Conservation (phyloP, 768 basidiomycete genomes). For the Rhodosporidiobolus odoratus region DNA sequence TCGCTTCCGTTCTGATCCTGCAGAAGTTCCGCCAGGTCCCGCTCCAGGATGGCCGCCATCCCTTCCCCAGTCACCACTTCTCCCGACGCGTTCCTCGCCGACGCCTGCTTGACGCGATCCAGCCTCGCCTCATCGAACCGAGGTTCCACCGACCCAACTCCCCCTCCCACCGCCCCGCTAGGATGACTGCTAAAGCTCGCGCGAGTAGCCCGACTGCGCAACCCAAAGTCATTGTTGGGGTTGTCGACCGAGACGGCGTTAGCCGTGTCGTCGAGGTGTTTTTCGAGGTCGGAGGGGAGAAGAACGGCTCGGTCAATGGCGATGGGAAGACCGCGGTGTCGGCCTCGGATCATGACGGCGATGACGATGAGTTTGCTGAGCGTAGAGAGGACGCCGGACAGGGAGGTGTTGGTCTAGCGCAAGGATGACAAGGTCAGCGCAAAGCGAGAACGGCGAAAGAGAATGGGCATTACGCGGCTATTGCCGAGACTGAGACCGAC, state of each 20-base stretch:
- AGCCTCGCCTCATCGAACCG: not conserved
- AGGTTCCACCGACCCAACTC: not conserved
- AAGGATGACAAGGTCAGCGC: constrained; percentile 20
- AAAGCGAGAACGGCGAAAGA: not conserved
- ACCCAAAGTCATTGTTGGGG: not conserved
- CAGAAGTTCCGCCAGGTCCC: not conserved
- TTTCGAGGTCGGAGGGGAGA: constrained; percentile 60
- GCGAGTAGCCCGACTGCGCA: not conserved
- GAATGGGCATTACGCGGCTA: constrained; percentile 57
- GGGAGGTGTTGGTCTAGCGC: constrained; percentile 73
- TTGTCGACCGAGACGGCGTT: constrained; percentile 6
- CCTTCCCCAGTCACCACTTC: not conserved
- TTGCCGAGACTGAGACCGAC: constrained; percentile 85
- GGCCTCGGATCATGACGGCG: constrained; percentile 75
- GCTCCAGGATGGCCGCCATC: too few relatives aligned
- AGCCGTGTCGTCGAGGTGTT: constrained; percentile 28
- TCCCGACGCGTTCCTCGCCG: not conserved
- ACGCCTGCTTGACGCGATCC: not conserved
- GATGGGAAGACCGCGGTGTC: constrained; percentile 42
- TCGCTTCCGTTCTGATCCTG: not conserved
- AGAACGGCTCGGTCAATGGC: constrained; percentile 62
- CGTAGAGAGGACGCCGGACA: constrained; percentile 69
- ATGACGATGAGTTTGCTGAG: constrained; percentile 83
- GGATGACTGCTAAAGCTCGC: not conserved
- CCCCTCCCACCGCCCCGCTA: not conserved